Evolutionary conservation across 306 rosid species (phyloP), one percentile per base, ranked within the genome.

Genomic region (Casuarina cunninghamiana): DNA sequence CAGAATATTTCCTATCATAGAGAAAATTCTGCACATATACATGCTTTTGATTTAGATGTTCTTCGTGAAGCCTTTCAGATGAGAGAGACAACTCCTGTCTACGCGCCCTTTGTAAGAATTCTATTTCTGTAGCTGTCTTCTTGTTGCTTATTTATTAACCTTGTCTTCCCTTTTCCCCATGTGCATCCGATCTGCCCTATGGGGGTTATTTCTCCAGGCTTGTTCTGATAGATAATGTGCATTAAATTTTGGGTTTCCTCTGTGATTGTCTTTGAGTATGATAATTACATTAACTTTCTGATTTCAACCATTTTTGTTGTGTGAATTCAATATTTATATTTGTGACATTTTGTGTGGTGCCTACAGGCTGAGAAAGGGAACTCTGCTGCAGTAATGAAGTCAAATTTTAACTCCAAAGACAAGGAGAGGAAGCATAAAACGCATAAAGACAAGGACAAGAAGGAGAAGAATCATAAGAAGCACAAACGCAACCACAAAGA

Each of bases 291-390:
- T 39, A 4, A 13, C 10, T 70, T 17, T 11, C 10, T 15, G 50
- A 72, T 7, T 51, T 46, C 46, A 51, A 6, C 57, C 0, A 6
- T 50, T 72, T 43, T 72, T 19, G 37, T 9, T 21, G 42, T 35
- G 44, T 51, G 19, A 16, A 32, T 50, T 48, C 46, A 26, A 42
- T 15, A 37, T 42, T 26, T 51, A 71, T 3, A 35, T 4, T 50
- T 26, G 6, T 49, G 21, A 32, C 26, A 26, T 75, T 71, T n/a
- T 75, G 42, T n/a, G 13, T 37, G 62, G 46, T 54, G 39, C 67
- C 49, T 6, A 75, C 70, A 78, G 88, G 83, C 74, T 2, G 88
- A 85, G 74, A 81, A 58, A 74, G 85, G 85, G 71, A 77, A 53
- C 8, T 44, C 53, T 6, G 81, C 80, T 58, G 35, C 71, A 9